Base-by-base conservation (phyloP, 352 stramenopile species). In the Phytophthora colocasiae region DNA sequence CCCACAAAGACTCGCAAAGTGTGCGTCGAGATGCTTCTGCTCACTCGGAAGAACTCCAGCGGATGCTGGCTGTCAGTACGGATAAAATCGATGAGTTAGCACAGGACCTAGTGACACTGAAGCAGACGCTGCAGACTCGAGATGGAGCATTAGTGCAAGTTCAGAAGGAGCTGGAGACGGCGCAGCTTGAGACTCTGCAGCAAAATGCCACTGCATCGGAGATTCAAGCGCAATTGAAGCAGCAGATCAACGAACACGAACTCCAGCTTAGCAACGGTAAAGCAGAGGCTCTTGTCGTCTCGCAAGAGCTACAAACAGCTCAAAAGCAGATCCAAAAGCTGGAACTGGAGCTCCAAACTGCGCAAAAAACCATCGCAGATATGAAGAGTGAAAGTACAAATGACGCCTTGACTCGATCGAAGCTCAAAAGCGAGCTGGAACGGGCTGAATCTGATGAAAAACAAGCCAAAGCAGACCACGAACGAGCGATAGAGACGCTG, bases 11-110 rank as follows among this genome's bases (percentile, higher is more conserved):
- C 19, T 41, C 63, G 9, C 68, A 83, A 40, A 86, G 81, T 50
- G 75, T 89, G 15, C 78, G 77, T 26, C 71, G 75, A 59, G 83
- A 92, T 58, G 78, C 75, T 1, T 74, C 83, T 0, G 70, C 67
- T 1, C 73, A 81, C 24, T 55, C 65, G 0, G 67, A 83, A n/a
- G 77, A 80, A 15, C 54, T 88, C 34, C 75, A 82, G 51, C 70
- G 80, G 31, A 69, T 81, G 58, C 56, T 91, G 12, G 54, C 54
- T 0, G 59, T 78, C 0, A 72, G 67, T 22, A 76, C 66, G 10
- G 65, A 75, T 10, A 80, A 80, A 54, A 78, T 83, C 27, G 72
- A 84, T 14, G 56, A 80, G 50, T 54, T 90, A 5, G 68, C 78
- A 4, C 67, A 75, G 38, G 78, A 89, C 32, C 50, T 87, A 0